Conservation (phyloP, 2,329 filamentous ascomycete genomes). For the Beauveria rudraprayagi region DNA sequence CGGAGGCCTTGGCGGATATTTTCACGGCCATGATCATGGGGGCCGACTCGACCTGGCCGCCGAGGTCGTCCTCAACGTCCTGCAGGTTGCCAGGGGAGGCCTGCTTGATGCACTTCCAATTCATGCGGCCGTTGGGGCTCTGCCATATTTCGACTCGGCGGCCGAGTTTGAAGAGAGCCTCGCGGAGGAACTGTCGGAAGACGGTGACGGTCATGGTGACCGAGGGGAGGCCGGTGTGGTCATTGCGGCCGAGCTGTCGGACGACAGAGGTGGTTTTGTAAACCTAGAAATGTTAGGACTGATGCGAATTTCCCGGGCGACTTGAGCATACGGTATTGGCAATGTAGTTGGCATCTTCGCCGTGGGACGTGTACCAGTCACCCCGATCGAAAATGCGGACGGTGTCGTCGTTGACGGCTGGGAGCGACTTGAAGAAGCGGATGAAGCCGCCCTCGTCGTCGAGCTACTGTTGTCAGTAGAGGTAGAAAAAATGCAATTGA, state of each 20-base stretch:
- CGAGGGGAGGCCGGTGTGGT: constrained; percentile 78
- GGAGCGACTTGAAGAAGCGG: constrained; percentile 85
- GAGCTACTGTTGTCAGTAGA: constrained; percentile 45
- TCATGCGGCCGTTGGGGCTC: constrained; percentile 66
- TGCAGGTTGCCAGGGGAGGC: constrained; percentile 94
- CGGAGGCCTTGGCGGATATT: constrained; percentile 76
- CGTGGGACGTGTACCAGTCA: constrained; percentile 94
- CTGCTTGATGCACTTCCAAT: constrained; percentile 87
- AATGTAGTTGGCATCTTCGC: constrained; percentile 75
- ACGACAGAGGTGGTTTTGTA: constrained; percentile 98
- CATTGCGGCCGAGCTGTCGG: constrained; percentile 75
- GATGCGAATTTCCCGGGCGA: background rate
- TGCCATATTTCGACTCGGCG: constrained; percentile 90
- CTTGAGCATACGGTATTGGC: constrained; percentile 55
- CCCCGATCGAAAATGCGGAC: constrained; percentile 88
- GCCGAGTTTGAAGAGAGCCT: constrained; percentile 84
- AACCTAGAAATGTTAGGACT: constrained; percentile 42
- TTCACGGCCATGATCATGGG: constrained; percentile 96
- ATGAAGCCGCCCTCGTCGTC: constrained; percentile 98
- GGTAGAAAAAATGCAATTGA: background rate
- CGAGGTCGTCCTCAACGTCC: constrained; percentile 92
- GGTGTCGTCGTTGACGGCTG: constrained; percentile 61
- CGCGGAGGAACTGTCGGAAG: constrained; percentile 89
- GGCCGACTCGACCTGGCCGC: constrained; percentile 74
- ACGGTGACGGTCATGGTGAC: constrained; percentile 95